Base-by-base conservation (phyloP, 2,329 filamentous ascomycete genomes). In the Zymoseptoria brevis region DNA sequence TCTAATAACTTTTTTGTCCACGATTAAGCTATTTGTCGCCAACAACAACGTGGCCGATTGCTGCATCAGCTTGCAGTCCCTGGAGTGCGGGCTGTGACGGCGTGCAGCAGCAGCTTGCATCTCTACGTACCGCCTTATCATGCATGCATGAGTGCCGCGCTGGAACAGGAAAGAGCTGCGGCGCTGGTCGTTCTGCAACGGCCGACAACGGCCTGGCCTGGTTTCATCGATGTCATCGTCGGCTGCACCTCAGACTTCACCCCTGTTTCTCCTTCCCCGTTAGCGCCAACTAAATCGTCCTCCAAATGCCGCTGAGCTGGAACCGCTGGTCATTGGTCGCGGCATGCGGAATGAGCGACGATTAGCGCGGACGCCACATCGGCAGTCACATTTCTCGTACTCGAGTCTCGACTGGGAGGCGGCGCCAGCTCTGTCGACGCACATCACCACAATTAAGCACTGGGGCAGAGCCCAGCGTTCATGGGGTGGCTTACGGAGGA, bases 171-270 rank as follows among this genome's bases (percentile, higher is more conserved):
- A 60, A 53, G 62, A 60, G 59, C 59, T 60, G 54, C 60, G 22
- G 22, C 22, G 22, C 22, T 24, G 22, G 61, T 45, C 13, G 13
- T 45, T 45, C 7, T 57, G 50, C 48, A 53, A 60, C 41, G 50
- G 52, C 53, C 55, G 51, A 53, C 41, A 50, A 41, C 56, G 60
- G 58, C 51, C 57, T 54, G 19, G 49, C 51, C 57, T 54, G 19
- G 49, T 61, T 55, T 61, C 59, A 58, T 57, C 63, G 60, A 65
- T 65, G 63, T 62, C 62, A 64, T 62, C 50, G 35, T 16, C 35
- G 35, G 13, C 35, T 45, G 35, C 35, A 45, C 35, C 35, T 45
- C 35, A 45, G 13, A 45, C 35, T 45, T 45, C 35, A 45, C 35
- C 35, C 35, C 35, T 45, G 35, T 45, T 45, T 45, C 35, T 26